Evolutionary conservation across 106 monocot species (phyloP), one percentile per base, ranked within the genome.

Genomic region (Posidonia australis): DNA sequence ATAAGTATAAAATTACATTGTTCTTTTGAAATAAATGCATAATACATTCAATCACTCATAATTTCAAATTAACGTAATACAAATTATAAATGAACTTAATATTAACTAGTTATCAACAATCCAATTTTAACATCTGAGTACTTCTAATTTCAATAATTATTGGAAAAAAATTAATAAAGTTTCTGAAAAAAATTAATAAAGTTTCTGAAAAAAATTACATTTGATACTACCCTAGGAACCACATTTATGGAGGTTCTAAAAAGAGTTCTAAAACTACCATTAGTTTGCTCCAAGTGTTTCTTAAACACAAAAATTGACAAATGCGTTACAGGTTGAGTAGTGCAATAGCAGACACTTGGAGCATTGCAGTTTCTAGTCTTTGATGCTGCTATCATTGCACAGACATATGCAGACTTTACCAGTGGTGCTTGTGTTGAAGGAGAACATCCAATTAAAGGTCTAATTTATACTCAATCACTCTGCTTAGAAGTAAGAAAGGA

Each of bases 371-470:
- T 96, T 28, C 90, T 90, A 5, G 87, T 96, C 48, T 76, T 90
- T 53, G 80, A 96, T 70, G 96, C 90, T 18, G 90, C 96, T 45
- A 84, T 96, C 11, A 86, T 96, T 44, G 86, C 90, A 41, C 90
- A 90, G 73, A 75, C 82, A 27, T 87, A 82, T 60, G 65, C 76
- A 1, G 75, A 76, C 31, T 51, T 90, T 14, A 87, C 90, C 1
- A 90, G 96, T 46, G 96, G 87, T 65, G 96, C 96, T 52, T 96
- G 90, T 67, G 70, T 84, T 20, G 90, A 90, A 21, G 96, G 96
- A 3, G 96, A 96, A 63, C 96, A 90, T 49, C 96, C 96, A 12
- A 80, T 90, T 29, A 90, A 96, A 58, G 90, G 96, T 49, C 62
- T 96, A 14, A 65, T 96, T 27, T 60, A 87, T 46, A 82, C 96